Conservation (phyloP, 768 basidiomycete genomes). For the Tephrocybe sp. region DNA sequence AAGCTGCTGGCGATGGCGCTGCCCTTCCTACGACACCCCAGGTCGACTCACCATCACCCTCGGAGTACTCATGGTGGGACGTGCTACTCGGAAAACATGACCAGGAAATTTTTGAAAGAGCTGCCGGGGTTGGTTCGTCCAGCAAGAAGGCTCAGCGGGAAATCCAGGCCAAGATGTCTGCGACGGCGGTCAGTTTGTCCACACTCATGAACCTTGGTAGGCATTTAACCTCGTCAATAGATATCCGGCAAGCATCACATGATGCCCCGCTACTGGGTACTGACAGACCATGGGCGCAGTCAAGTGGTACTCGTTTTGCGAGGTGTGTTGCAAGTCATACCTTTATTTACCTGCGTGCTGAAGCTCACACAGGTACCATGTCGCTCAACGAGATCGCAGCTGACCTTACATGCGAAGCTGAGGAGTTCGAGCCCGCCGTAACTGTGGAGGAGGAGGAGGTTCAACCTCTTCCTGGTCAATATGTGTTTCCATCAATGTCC, state of each 20-base stretch:
- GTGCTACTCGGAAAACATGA: conserved; percentile 78
- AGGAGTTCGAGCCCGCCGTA: conserved; percentile 56
- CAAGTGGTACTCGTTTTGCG: conserved; percentile 77
- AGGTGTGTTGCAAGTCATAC: conserved; percentile 33
- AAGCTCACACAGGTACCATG: conserved; percentile 60
- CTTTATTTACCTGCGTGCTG: neutral
- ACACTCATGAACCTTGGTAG: neutral
- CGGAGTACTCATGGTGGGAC: conserved; percentile 78
- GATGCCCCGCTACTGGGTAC: conserved; percentile 84
- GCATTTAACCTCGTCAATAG: conserved; percentile 17
- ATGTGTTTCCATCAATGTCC: conserved; percentile 31
- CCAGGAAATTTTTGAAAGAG: conserved; percentile 76
- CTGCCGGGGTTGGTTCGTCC: conserved; percentile 33
- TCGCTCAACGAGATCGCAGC: conserved; percentile 84
- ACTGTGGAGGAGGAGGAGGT: conserved; percentile 36
- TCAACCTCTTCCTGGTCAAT: conserved; percentile 33
- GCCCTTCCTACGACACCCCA: conserved; percentile 19
- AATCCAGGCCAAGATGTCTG: conserved; percentile 43
- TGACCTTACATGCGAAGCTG: conserved; percentile 79
- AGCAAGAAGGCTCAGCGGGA: conserved; percentile 28
- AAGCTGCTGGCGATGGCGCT: conserved; percentile 46
- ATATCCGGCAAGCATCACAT: conserved; percentile 62
- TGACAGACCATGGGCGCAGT: conserved; percentile 72
- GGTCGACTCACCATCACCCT: conserved; percentile 14
- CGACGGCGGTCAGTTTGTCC: conserved; percentile 42